Evolutionary conservation across 495 filamentous ascomycete species (phyloP), one percentile per base, ranked within the genome.

Genomic region (Hypoxylon perforatum): DNA sequence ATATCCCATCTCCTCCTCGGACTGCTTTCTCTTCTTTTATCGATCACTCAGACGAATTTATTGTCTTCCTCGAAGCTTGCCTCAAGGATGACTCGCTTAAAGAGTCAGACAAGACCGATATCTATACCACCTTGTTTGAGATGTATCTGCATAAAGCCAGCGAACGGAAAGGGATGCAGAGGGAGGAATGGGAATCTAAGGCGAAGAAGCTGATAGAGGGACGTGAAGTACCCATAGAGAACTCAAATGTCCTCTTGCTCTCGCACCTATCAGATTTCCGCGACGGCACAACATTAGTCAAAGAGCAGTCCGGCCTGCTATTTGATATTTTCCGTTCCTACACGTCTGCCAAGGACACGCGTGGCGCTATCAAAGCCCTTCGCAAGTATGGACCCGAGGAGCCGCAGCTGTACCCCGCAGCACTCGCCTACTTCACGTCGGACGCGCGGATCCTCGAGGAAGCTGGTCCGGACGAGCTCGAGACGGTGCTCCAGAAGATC

Each of bases 261-360:
- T 99, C 95, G 2, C 91, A 97, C 70, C 84, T 99, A 3, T 94
- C 94, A 2, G 86, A 92, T 73, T 99, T 97, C 82, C 82, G 85
- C 23, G 93, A 94, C 73, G 95, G 95, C 21, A 97, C 93, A 3
- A 93, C 90, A 9, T 86, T 98, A 0, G 94, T 99, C 52, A 90
- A 94, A 49, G 95, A 99, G 73, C 91, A 97, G 73, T 91, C 96
- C 73, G 94, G 95, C 19, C 83, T 97, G 7, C 86, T 90, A 12
- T 94, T 94, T 44, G 96, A 99, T 75, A 97, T 99, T 58, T 98
- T 99, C 80, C 89, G 95, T 19, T 97, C 95, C 0, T 97, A 97
- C 75, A 97, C 94, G 4, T 89, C 93, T 0, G 94, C 94, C 18
- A 92, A 93, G 25, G 95, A 99, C 71, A 98, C 95, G 0, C 82